Conservation (phyloP, 2,329 filamentous ascomycete genomes). For the Conoideocrella luteorostrata region DNA sequence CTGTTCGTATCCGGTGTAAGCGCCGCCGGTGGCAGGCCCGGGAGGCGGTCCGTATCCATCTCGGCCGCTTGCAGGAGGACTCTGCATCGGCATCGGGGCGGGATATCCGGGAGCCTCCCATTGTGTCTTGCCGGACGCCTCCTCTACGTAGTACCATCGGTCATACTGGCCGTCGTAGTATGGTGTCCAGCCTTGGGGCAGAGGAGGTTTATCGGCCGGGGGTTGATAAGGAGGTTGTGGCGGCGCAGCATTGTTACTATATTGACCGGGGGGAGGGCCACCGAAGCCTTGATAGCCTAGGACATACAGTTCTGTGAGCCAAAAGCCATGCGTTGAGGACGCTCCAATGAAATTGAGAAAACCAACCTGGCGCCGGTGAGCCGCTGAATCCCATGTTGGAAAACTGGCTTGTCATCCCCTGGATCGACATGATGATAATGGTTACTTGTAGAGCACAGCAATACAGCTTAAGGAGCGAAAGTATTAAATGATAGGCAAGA, state of each 20-base stretch:
- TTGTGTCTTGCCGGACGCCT: constrained; percentile 53
- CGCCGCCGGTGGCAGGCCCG: constrained; percentile 6
- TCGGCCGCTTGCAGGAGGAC: constrained; percentile 17
- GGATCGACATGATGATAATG: constrained; percentile 8
- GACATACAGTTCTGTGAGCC: no score
- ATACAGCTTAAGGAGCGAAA: background rate
- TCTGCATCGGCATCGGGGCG: constrained; percentile 16
- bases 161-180: constrained; percentile 57
- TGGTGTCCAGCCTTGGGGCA: constrained; percentile 55
- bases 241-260: no score
- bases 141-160: constrained; percentile 60
- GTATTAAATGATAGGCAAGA: background rate
- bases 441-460: constrained; percentile 7
- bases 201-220: constrained; percentile 36
- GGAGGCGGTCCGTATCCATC: constrained; percentile 15
- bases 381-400: constrained; percentile 5
- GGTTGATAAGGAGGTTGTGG: constrained; percentile 26
- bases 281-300: no score
- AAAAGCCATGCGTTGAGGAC: no score
- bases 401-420: constrained; percentile 4
- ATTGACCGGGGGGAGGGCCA: no score
- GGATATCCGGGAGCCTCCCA: constrained; percentile 51
- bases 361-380: constrained; percentile 13
- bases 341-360: no score
- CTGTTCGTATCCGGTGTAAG: constrained; percentile 10